These are phyloP conservation scores for Chrysosphaeria jannelii DNA, from an alignment of 2,329 filamentous ascomycete genomes.

Conservation along the genomic window DNA sequence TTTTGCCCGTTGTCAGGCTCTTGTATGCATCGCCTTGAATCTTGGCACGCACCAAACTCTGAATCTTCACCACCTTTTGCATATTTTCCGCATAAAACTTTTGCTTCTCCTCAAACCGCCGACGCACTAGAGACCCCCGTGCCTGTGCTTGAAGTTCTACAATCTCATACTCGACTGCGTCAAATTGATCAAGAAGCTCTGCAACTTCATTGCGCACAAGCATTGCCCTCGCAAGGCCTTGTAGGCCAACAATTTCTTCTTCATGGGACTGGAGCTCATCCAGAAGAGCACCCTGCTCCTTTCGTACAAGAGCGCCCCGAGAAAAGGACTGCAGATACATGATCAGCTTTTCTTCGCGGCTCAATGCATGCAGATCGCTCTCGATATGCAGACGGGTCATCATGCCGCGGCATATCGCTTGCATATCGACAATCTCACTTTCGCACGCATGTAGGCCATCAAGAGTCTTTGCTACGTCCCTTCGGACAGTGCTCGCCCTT, in stretches of 20 bases:
- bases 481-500: slow-evolving; percentile 23
- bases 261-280: slow-evolving; percentile 39
- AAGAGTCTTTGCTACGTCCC: slow-evolving; percentile 16
- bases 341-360: slow-evolving; percentile 24
- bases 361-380: slow-evolving; percentile 21
- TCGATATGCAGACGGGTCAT: slow-evolving; percentile 20
- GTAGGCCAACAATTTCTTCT: slow-evolving; percentile 34
- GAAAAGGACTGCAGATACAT: slow-evolving; percentile 33
- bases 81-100: slow-evolving; percentile 86
- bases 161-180: slow-evolving; percentile 54
- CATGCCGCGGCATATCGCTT: slow-evolving; percentile 30
- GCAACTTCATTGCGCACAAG: slow-evolving; percentile 46
- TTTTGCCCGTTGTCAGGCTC: slow-evolving; percentile 83
- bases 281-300: slow-evolving; percentile 29
- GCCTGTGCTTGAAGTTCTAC: slow-evolving; percentile 44
- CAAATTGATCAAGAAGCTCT: slow-evolving; percentile 42
- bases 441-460: slow-evolving; percentile 17
- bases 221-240: slow-evolving; percentile 52
- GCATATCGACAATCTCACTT: slow-evolving; percentile 17
- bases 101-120: slow-evolving; percentile 54
- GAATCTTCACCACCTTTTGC: slow-evolving; percentile 95
- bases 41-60: slow-evolving; percentile 82
- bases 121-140: slow-evolving; percentile 43
- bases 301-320: slow-evolving; percentile 33
- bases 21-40: slow-evolving; percentile 96